Percentiles rank a stretch among this genome's conserved stretches.
phyloP scores from a whole-genome alignment of 208 protist species.

The Zelonia costaricensis region DNA sequence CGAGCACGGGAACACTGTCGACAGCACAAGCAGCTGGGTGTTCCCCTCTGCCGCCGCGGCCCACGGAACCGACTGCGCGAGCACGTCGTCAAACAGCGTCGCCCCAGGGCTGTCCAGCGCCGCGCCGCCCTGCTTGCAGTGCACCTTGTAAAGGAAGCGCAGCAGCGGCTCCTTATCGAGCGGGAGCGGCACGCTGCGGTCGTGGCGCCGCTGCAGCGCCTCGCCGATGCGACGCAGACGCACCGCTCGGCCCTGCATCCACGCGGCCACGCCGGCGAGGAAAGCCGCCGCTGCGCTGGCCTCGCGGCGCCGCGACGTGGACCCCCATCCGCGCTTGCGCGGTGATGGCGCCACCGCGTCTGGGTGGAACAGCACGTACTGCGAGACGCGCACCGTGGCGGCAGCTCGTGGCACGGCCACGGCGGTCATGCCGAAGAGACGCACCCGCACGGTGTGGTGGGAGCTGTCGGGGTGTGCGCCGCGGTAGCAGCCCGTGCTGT shows the following conservation, averaged over 20 bases:
- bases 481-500: not conserved
- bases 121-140: constrained; percentile 6
- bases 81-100: constrained; percentile 9
- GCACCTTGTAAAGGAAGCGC: constrained; percentile 12
- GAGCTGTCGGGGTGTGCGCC: constrained; percentile 10
- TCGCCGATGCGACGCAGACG: constrained; percentile 11
- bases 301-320: not conserved
- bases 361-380: constrained; percentile 31
- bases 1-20: constrained; percentile 21
- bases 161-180: constrained; percentile 27
- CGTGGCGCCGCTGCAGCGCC: constrained; percentile 2
- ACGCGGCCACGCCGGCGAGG: not conserved
- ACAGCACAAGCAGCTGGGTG: constrained; percentile 10
- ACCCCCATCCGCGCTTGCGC: not conserved
- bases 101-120: constrained; percentile 5
- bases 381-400: constrained; percentile 18
- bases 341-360: not conserved
- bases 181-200: not conserved
- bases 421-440: constrained; percentile 31
- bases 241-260: constrained; percentile 19
- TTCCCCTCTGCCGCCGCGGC: not conserved
- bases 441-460: constrained; percentile 14
- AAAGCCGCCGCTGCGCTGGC: not conserved
- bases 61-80: not conserved
- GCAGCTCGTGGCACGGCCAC: constrained; percentile 37